These are phyloP conservation scores for Penicillium roqueforti DNA, from an alignment of 495 filamentous ascomycete species.

Conservation along the genomic window DNA sequence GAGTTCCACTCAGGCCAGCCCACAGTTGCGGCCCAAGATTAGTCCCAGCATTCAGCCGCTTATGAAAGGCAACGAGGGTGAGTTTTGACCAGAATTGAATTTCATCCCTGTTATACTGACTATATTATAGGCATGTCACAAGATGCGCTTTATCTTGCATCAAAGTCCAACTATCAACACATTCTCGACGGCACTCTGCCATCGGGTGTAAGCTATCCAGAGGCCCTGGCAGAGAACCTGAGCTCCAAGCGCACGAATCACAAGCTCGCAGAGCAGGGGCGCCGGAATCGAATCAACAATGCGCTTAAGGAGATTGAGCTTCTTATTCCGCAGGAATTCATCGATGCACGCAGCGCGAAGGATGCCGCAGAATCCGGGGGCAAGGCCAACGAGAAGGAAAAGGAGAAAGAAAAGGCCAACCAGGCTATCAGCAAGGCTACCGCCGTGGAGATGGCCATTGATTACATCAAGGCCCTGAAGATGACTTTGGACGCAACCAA, in stretches of 20 bases:
- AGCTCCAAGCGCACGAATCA: slow-evolving; percentile 97
- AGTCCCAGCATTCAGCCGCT: slow-evolving; percentile 92
- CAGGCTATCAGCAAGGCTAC: slow-evolving; percentile 85
- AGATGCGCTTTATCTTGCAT: slow-evolving; percentile 79
- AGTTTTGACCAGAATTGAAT: slow-evolving; percentile 25
- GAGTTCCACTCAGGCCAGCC: slow-evolving; percentile 72
- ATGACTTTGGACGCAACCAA: slow-evolving; percentile 66
- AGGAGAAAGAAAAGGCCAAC: slow-evolving; percentile 40
- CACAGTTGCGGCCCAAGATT: slow-evolving; percentile 85
- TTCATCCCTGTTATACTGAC: slow-evolving; percentile 8
- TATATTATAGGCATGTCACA: slow-evolving; percentile 42
- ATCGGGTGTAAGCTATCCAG: slow-evolving; percentile 86
- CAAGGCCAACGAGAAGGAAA: slow-evolving; percentile 41
- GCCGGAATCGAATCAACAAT: slow-evolving; percentile 90
- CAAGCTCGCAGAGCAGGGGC: slow-evolving; percentile 95
- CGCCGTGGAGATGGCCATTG: slow-evolving; percentile 92
- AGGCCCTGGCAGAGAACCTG: slow-evolving; percentile 83
- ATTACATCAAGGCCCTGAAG: slow-evolving; percentile 86
- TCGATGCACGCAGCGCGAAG: slow-evolving; percentile 33
- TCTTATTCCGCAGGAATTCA: slow-evolving; percentile 60
- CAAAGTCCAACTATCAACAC: slow-evolving; percentile 97
- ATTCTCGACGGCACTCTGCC: slow-evolving; percentile 89
- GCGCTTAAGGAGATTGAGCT: slow-evolving; percentile 88
- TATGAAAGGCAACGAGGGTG: slow-evolving; percentile 70
- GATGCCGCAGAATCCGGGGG: slow-evolving; percentile 28